Conservation (phyloP, 345 rosid genomes). For the Gossypium mustelinum region DNA sequence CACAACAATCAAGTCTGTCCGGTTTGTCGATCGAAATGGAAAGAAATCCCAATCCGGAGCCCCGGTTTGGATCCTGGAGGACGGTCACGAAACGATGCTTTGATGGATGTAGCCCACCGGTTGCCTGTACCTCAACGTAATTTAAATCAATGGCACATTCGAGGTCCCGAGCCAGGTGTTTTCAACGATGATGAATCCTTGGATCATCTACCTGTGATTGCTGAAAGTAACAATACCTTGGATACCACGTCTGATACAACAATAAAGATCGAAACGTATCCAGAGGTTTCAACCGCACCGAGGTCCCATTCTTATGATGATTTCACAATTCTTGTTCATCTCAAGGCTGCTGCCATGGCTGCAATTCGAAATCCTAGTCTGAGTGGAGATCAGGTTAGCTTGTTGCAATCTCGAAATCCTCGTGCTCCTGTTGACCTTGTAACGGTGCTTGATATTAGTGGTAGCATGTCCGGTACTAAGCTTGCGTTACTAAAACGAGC, state of each 20-base stretch:
- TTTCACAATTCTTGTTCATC: slow-evolving; percentile 73
- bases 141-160: slow-evolving; percentile 42
- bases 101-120: slow-evolving; percentile 46
- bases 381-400: slow-evolving; percentile 28
- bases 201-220: slow-evolving; percentile 40
- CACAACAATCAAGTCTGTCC: slow-evolving; percentile 87
- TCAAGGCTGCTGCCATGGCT: slow-evolving; percentile 58
- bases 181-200: slow-evolving; percentile 75
- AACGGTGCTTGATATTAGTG: slow-evolving; percentile 90
- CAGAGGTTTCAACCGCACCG: slow-evolving; percentile 72
- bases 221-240: slow-evolving; percentile 31
- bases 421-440: slow-evolving; percentile 87
- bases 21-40: slow-evolving; percentile 88
- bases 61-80: slow-evolving; percentile 41
- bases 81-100: slow-evolving; percentile 53
- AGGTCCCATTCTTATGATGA: slow-evolving; percentile 42
- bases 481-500: slow-evolving; percentile 93
- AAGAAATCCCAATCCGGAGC: slow-evolving; percentile 79
- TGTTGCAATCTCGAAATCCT: slow-evolving; percentile 43
- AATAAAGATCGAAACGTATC: slow-evolving; percentile 56
- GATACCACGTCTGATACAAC: slow-evolving; percentile 31
- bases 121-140: slow-evolving; percentile 59
- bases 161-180: slow-evolving; percentile 60
- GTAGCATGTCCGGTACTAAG: slow-evolving; percentile 99
- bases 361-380: slow-evolving; percentile 23